Evolutionary conservation across 495 filamentous ascomycete species (phyloP).

Genomic region (Tirmania nivea): DNA sequence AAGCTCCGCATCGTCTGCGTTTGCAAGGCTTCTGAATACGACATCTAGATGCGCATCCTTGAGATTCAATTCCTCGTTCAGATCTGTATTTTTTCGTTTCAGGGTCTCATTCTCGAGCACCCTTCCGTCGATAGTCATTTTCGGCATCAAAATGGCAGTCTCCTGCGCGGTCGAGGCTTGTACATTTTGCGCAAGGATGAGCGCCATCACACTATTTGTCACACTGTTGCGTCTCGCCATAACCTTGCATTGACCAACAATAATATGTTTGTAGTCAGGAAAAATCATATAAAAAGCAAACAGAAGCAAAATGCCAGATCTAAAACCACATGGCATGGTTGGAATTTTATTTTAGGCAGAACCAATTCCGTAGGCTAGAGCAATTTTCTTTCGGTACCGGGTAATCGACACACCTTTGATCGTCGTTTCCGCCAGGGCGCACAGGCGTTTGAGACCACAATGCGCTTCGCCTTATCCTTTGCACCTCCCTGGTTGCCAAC

Average conservation of each 20-base stretch:
- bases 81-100: conserved; percentile 8
- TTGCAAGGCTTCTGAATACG: not conserved
- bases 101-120: conserved; percentile 21
- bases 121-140: conserved; percentile 27
- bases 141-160: conserved; percentile 28
- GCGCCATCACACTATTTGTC: conserved; percentile 27
- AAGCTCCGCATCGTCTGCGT: not conserved
- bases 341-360: no score
- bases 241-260: no score
- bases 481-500: not conserved
- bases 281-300: no score
- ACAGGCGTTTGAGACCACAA: conserved; percentile 28
- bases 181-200: conserved; percentile 30
- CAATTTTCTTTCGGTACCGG: no score
- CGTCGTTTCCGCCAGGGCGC: conserved; percentile 30
- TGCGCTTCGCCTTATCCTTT: conserved; percentile 10
- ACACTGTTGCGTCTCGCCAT: no score
- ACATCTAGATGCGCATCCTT: not conserved
- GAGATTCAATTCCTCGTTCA: conserved; percentile 10
- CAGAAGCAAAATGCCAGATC: no score
- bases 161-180: conserved; percentile 26
- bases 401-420: conserved; percentile 24
- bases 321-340: no score
- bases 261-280: no score
- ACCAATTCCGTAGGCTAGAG: no score